Evolutionary conservation across 139 green algal genomes (phyloP), one percentile per base, ranked within the genome.

Genomic region (Prasinococcaceae sp.): DNA sequence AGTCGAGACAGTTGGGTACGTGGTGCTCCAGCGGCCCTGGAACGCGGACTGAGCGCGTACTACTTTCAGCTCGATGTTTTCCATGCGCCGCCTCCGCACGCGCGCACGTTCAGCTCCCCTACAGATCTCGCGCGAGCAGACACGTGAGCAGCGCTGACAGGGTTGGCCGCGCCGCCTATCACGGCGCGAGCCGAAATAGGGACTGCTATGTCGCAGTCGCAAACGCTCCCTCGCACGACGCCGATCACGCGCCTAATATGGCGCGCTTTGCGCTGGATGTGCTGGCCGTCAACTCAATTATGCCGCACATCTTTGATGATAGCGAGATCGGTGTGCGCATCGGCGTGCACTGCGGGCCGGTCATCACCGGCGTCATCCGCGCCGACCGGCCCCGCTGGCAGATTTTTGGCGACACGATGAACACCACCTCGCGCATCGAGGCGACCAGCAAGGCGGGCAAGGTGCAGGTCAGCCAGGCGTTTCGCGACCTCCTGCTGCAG

Each of bases 321-420:
- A n/a, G n/a, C n/a, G n/a, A n/a, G n/a, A n/a, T n/a, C n/a, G 8
- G 26, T 12, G n/a, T 51, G 44, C 24, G 26, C 25, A 51, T 51
- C 44, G 44, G 44, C 44, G 16, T 51, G 8, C 44, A 51, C 26
- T 51, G 9, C 20, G 44, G 44, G 12, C 24, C 25, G 16, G 20
- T 51, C 9, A 20, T 51, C 12, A 20, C 44, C 4, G 44, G 44
- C 9, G 44, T 51, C 4, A 51, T 51, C 44, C 16, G 44, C 9
- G 5, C 32, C 20, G 32, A 51, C 16, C 8, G 9, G 44, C 44
- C 19, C 8, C 24, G 19, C 44, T 51, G 19, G 12, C 12, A 20
- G 8, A 6, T 51, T 5, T 51, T 51, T 20, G 44, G 44, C 4
- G 44, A 51, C 44, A 51, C 44, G 44, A 20, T 51, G 25, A 51